Base-by-base conservation (phyloP, 2,329 filamentous ascomycete species). In the Cladophialophora carrionii region DNA sequence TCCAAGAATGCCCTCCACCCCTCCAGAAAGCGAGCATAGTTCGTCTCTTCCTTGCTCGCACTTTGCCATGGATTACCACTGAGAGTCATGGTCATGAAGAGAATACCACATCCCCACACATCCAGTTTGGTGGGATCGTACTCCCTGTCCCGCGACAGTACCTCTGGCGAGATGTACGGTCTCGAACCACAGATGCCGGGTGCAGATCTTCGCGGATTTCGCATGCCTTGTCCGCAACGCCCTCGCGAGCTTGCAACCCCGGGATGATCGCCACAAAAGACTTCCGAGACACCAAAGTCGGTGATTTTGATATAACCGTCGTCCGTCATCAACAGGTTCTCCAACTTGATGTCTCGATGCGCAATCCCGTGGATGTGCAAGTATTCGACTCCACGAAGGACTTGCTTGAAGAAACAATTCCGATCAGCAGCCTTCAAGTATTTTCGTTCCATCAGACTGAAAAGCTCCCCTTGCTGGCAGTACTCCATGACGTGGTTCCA, bases 401-500 rank as follows among this genome's bases (percentile, higher is more conserved):
- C 81, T 76, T 96, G 92, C 82, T 96, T 96, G 84, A 96, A 96
- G 68, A 96, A 83, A 77, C 92, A 96, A 34, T 90, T 80, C 9
- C 90, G 88, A 74, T 96, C 91, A 6, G 87, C 83, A 2, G 81
- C 78, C 63, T 81, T 85, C 68, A 96, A 85, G 72, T 89, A 88
- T 37, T 85, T 85, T 75, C 88, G 89, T 69, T 88, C 85, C 46
- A 96, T 88, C 12, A 96, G 80, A 67, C 83, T 83, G 75, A 90
- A 94, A 5, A 96, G 80, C 73, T 96, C 92, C 53, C 92, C 92
- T 71, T 91, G 87, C 2, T 86, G 84, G 79, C 92, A 96, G 76
- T 90, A 96, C 75, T 96, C 91, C 92, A 96, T 96, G 62, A 96
- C 91, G 75, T 96, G 91, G 75, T 92, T 93, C 90, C 90, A 96